Conservation (phyloP, 1,139 yeast genomes). For the Geotrichum europaeum region DNA sequence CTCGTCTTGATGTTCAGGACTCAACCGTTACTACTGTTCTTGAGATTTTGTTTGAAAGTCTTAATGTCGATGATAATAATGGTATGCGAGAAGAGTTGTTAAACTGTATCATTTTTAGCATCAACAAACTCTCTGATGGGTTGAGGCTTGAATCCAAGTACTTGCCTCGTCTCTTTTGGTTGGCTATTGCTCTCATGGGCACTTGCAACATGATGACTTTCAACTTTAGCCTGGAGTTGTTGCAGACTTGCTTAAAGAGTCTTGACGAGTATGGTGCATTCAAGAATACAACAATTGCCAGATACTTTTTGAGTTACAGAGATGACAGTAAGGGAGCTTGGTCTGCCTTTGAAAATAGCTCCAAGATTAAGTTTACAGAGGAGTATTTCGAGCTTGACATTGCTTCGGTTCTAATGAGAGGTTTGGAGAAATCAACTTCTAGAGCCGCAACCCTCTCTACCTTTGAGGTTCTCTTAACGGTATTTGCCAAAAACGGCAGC, state of each 20-base stretch:
- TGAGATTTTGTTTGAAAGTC: constrained; percentile 31
- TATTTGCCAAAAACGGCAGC: constrained; percentile 38
- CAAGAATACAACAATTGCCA: constrained; percentile 24
- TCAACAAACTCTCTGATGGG: constrained; percentile 60
- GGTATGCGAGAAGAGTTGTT: constrained; percentile 33
- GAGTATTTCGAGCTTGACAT: constrained; percentile 54
- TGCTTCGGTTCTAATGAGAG: constrained; percentile 50
- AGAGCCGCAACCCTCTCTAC: constrained; percentile 50
- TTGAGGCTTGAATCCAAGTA: constrained; percentile 49
- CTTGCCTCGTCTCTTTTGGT: constrained; percentile 62
- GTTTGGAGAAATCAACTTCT: constrained; percentile 57
- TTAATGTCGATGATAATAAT: constrained; percentile 30
- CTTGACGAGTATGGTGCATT: constrained; percentile 30
- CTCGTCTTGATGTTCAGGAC: constrained; percentile 60
- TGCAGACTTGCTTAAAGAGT: constrained; percentile 26
- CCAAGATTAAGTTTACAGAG: constrained; percentile 39
- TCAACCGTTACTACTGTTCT: constrained; percentile 47
- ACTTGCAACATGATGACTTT: constrained; percentile 23
- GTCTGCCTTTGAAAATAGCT: constrained; percentile 43
- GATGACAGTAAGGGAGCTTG: constrained; percentile 42
- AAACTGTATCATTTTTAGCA: constrained; percentile 36
- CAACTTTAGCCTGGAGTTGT: constrained; percentile 25
- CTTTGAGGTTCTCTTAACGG: constrained; percentile 45
- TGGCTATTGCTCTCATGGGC: constrained; percentile 42
- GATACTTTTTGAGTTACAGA: constrained; percentile 39